Evolutionary conservation across 2,329 filamentous ascomycete genomes (phyloP).

Genomic region (Pezicula carpinea): DNA sequence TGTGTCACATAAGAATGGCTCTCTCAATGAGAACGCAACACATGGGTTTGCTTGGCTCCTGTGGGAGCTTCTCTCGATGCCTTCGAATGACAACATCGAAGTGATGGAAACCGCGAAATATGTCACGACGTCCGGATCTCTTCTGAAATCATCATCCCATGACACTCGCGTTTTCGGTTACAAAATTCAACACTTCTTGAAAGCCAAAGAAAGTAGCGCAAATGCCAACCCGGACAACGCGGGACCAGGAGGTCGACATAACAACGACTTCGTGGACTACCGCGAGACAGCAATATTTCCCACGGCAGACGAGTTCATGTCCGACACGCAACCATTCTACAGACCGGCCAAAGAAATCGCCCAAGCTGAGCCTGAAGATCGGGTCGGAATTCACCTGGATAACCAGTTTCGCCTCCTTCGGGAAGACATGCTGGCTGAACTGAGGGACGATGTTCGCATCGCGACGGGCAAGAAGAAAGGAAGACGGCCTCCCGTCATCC

Average conservation of each 20-base stretch:
- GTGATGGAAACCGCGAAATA: neutral
- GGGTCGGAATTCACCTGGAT: constrained; percentile 33
- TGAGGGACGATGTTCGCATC: constrained; percentile 51
- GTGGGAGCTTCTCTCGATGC: constrained; percentile 3
- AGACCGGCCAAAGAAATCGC: constrained; percentile 37
- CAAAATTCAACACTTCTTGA: constrained; percentile 4
- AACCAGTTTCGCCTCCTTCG: constrained; percentile 66
- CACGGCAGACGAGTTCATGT: constrained; percentile 57
- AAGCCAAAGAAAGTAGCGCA: neutral
- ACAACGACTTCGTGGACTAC: constrained; percentile 64
- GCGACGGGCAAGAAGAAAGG: constrained; percentile 2
- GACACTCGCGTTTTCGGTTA: constrained; percentile 2
- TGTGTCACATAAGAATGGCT: constrained; percentile 2
- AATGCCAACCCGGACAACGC: constrained; percentile 14
- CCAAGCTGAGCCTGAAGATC: constrained; percentile 44
- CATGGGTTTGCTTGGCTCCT: constrained; percentile 2
- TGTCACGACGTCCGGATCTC: neutral
- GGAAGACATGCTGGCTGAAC: constrained; percentile 62
- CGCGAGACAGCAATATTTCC: constrained; percentile 57
- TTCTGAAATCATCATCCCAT: constrained; percentile 1
- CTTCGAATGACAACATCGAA: neutral
- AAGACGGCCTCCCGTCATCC: neutral
- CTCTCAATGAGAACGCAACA: constrained; percentile 3
- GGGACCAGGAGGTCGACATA: constrained; percentile 59
- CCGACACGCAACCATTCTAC: constrained; percentile 49